These are phyloP conservation scores for Juncus inflexus DNA, from an alignment of 176 grass and related monocot genomes.

Conservation along the genomic window DNA sequence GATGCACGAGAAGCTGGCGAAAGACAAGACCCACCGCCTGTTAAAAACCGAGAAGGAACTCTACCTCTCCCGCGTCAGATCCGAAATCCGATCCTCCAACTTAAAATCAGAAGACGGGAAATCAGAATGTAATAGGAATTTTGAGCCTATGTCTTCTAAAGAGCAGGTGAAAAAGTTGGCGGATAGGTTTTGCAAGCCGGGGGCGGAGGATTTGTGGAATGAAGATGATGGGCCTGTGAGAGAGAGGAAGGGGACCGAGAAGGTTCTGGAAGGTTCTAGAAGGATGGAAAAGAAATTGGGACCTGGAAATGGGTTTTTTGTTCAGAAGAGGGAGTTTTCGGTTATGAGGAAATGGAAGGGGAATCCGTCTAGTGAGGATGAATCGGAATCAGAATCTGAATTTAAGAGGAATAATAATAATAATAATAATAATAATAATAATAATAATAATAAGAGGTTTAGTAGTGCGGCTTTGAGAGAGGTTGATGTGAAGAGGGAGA, in stretches of 20 bases:
- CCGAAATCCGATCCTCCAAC: slow-evolving; percentile 54
- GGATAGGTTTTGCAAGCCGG: slow-evolving; percentile 56
- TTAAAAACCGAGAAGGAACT: slow-evolving; percentile 81
- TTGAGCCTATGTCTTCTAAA: slow-evolving; percentile 42
- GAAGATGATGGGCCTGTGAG: slow-evolving; percentile 65
- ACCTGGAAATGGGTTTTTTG: slow-evolving; percentile 29
- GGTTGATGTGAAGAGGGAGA: slow-evolving; percentile 61
- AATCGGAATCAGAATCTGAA: slow-evolving; percentile 38
- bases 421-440: too few species aligned
- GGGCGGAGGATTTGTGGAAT: slow-evolving; percentile 92
- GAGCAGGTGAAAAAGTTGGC: slow-evolving; percentile 60
- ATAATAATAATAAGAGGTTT: slow-evolving; percentile 48
- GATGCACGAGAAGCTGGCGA: slow-evolving; percentile 87
- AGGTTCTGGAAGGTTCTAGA: background rate
- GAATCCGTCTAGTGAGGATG: slow-evolving; percentile 46
- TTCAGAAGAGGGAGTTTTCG: slow-evolving; percentile 37
- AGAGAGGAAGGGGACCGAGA: slow-evolving; percentile 27
- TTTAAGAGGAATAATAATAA: slow-evolving; percentile 25
- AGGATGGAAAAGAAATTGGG: background rate
- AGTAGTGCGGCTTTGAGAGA: slow-evolving; percentile 68
- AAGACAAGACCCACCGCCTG: slow-evolving; percentile 58
- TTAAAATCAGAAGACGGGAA: slow-evolving; percentile 19
- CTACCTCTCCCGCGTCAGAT: slow-evolving; percentile 67
- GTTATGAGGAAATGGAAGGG: slow-evolving; percentile 46
- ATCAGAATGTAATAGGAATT: background rate